A percentile compares a stretch with the other conserved stretches of the same genome.
Evolutionary conservation across 768 basidiomycete species (phyloP).

Genomic region (Termitomyces sp.): DNA sequence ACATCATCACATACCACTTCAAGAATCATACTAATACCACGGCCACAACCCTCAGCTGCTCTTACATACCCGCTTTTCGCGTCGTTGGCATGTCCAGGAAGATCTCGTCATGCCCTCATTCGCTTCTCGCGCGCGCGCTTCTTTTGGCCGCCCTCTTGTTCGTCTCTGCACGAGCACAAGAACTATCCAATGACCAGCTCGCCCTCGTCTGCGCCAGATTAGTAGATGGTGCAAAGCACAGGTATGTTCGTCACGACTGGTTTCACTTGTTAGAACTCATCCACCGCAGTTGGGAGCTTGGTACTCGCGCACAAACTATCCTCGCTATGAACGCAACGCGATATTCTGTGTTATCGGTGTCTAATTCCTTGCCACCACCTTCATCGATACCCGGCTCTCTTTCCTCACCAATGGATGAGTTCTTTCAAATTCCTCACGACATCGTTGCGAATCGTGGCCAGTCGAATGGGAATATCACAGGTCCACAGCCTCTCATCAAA

Average conservation of each 20-base stretch:
- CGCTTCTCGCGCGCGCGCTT: neutral
- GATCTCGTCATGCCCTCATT: neutral
- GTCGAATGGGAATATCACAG: conserved; percentile 35
- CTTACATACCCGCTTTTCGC: neutral
- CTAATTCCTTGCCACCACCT: conserved; percentile 31
- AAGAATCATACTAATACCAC: neutral
- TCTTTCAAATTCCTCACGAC: conserved; percentile 47
- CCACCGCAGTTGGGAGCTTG: conserved; percentile 46
- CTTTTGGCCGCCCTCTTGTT: conserved; percentile 1
- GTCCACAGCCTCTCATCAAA: conserved; percentile 52
- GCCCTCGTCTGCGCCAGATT: conserved; percentile 27
- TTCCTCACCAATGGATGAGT: conserved; percentile 37
- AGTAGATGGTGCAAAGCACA: conserved; percentile 29
- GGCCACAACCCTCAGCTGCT: neutral
- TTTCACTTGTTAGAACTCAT: neutral
- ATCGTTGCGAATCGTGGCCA: conserved; percentile 42
- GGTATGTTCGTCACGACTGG: conserved; percentile 20
- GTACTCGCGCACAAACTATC: conserved; percentile 47
- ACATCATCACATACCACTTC: neutral
- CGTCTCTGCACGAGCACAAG: conserved; percentile 16
- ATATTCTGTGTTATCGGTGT: conserved; percentile 37
- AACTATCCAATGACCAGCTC: conserved; percentile 27
- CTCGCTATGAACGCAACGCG: conserved; percentile 37
- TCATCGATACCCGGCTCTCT: conserved; percentile 23
- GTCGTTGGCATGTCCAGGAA: conserved; percentile 1